Percentiles rank a stretch among this genome's conserved stretches.
Evolutionary conservation across 192 early-diverging fungal genomes (phyloP).

Genomic region (Umbelopsis sp.): DNA sequence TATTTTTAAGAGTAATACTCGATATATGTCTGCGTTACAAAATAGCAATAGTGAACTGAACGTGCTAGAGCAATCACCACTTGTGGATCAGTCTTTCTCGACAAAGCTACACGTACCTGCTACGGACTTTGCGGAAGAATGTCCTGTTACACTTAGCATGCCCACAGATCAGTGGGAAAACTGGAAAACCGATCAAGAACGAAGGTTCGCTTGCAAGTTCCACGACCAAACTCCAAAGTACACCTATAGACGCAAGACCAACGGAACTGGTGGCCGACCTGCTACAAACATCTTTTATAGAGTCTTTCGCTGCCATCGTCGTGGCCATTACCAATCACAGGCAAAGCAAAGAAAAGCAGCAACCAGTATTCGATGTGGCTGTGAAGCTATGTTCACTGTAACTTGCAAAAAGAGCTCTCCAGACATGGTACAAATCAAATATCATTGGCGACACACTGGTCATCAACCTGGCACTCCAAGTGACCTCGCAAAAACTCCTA

Average conservation of each 20-base stretch:
- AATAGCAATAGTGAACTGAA: slow-evolving; percentile 20
- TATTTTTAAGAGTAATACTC: slow-evolving; percentile 23
- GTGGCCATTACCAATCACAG: slow-evolving; percentile 14
- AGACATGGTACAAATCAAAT: slow-evolving; percentile 11
- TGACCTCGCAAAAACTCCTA: slow-evolving; percentile 6
- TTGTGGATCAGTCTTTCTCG: slow-evolving; percentile 16
- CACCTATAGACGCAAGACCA: slow-evolving; percentile 16
- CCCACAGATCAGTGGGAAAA: slow-evolving; percentile 18
- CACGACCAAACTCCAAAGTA: slow-evolving; percentile 20
- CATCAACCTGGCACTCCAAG: slow-evolving; percentile 18
- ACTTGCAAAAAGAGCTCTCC: slow-evolving; percentile 10
- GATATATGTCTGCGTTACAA: slow-evolving; percentile 21
- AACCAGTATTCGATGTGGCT: slow-evolving; percentile 5
- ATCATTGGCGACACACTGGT: slow-evolving; percentile 18
- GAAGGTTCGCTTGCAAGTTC: slow-evolving; percentile 16
- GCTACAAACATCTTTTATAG: slow-evolving; percentile 9
- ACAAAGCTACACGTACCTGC: slow-evolving; percentile 11
- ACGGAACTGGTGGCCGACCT: slow-evolving; percentile 12
- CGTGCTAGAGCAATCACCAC: slow-evolving; percentile 8
- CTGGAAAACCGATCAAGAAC: slow-evolving; percentile 17
- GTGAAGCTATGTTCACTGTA: slow-evolving; percentile 15
- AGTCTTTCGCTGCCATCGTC: slow-evolving; percentile 17
- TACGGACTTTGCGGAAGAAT: slow-evolving; percentile 19
- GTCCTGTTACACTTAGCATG: slow-evolving; percentile 17
- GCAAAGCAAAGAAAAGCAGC: slow-evolving; percentile 7